phyloP scores from a whole-genome alignment of 2,329 filamentous ascomycete species.

The Botrytis pseudocinerea region DNA sequence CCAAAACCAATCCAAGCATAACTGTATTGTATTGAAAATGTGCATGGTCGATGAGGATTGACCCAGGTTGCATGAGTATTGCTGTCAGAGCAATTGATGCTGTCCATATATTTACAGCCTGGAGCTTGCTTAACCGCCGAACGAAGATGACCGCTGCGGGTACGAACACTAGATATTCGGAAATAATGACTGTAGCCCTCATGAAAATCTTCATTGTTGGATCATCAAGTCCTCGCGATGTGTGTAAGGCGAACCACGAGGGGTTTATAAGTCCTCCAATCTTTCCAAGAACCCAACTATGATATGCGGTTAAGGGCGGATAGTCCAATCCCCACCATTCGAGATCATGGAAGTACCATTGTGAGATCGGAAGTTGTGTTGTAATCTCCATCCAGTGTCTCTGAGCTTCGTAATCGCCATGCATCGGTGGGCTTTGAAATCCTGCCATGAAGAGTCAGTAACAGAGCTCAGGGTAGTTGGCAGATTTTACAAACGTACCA shows the following conservation, averaged over 20 bases:
- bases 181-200: constrained; percentile 86
- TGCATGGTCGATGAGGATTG: constrained; percentile 90
- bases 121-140: constrained; percentile 73
- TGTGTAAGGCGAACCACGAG: constrained; percentile 82
- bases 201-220: constrained; percentile 87
- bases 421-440: constrained; percentile 80
- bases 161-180: constrained; percentile 87
- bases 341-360: constrained; percentile 98
- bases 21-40: constrained; percentile 99
- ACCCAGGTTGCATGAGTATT: constrained; percentile 87
- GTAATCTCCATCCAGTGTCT: constrained; percentile 99
- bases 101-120: constrained; percentile 78
- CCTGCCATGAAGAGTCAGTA: constrained; percentile 50
- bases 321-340: constrained; percentile 99
- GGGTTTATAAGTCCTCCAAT: constrained; percentile 78
- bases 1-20: constrained; percentile 89
- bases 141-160: constrained; percentile 85
- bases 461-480: not conserved
- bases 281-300: constrained; percentile 92
- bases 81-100: constrained; percentile 82
- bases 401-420: constrained; percentile 97
- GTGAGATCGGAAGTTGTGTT: constrained; percentile 80
- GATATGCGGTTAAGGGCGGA: constrained; percentile 94
- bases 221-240: constrained; percentile 80
- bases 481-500: constrained; percentile 51